A percentile compares a stretch with the other conserved stretches of the same genome.
Evolutionary conservation across 75 land plant species (phyloP).

Genomic region (Chamaecyparis obtusa): DNA sequence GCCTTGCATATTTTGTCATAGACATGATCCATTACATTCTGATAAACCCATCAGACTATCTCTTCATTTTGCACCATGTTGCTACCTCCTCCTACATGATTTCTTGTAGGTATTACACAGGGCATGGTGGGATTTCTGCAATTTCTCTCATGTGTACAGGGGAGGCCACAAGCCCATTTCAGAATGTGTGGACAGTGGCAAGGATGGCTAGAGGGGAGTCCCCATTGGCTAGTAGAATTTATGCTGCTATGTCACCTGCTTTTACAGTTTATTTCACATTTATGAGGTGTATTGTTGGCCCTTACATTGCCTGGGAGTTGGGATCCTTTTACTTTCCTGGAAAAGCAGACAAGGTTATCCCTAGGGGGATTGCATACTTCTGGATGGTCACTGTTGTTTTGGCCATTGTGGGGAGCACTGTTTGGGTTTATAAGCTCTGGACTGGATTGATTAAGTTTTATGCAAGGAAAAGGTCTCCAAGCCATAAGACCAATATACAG

Average conservation of each 20-base stretch:
- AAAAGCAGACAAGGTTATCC: conserved; percentile 29
- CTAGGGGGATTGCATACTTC: conserved; percentile 25
- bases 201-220: conserved; percentile 35
- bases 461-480: conserved; percentile 8
- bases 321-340: conserved; percentile 36
- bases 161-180: conserved; percentile 35
- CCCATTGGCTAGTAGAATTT: conserved; percentile 25
- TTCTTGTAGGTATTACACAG: conserved; percentile 33
- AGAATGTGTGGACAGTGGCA: conserved; percentile 39
- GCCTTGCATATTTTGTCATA: conserved; percentile 31
- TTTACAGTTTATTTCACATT: conserved; percentile 36
- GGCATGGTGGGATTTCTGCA: conserved; percentile 32
- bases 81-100: conserved; percentile 40
- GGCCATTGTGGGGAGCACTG: conserved; percentile 31
- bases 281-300: conserved; percentile 31
- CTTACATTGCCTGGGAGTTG: conserved; percentile 22
- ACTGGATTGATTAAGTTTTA: conserved; percentile 37
- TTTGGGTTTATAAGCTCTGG: conserved; percentile 51
- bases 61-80: conserved; percentile 39
- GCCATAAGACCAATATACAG: neutral
- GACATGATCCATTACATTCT: conserved; percentile 25
- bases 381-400: conserved; percentile 36
- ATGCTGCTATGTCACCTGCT: conserved; percentile 24
- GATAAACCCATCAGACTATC: conserved; percentile 25
- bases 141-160: conserved; percentile 35